Evolutionary conservation across 257 asterid species (phyloP), one percentile per base, ranked within the genome.

Genomic region (Solanum etuberosum): DNA sequence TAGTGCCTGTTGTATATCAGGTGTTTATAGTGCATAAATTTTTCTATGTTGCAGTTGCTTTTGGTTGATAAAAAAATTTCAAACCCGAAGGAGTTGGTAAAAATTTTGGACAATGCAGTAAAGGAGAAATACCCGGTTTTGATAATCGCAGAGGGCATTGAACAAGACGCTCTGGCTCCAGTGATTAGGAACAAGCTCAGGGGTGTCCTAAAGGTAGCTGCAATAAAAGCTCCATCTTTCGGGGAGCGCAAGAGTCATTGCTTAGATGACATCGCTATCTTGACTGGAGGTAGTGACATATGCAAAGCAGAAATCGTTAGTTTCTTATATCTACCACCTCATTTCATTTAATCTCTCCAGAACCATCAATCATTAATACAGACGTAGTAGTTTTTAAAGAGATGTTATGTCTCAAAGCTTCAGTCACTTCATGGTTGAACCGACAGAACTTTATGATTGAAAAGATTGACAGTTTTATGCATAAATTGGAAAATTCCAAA

Each of bases 191-290:
- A 93, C 93, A 96, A 94, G 34, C 91, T 96, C 89, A 94, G 88
- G 89, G 98, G 98, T 54, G 93, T 85, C 43, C 87, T 95, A 18
- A 94, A 94, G 92, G 98, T 89, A 61, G 98, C 90, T 29, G 99
- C 96, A 13, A 91, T 96, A 46, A 94, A 89, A 92, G 98, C 99
- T 89, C 98, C 98, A 54, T 89, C 98, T 25, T 95, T 96, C 84
- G 95, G 95, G 25, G 98, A 94, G 70, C 95, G 95, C 67, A 94
- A 96, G 87, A 94, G 99, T 89, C 96, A 94, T 83, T 92, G 86
- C 90, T 85, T 96, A 90, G 99, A 96, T 57, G 98, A 96, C 86
- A 94, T 96, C 85, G 96, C 98, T 67, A 51, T 91, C 90, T 91
- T 96, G 89, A 94, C 99, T 3, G 99, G 97, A 96, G 99, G 99